Conservation (phyloP, 208 protist genomes). For the Trichomonas tenax region DNA sequence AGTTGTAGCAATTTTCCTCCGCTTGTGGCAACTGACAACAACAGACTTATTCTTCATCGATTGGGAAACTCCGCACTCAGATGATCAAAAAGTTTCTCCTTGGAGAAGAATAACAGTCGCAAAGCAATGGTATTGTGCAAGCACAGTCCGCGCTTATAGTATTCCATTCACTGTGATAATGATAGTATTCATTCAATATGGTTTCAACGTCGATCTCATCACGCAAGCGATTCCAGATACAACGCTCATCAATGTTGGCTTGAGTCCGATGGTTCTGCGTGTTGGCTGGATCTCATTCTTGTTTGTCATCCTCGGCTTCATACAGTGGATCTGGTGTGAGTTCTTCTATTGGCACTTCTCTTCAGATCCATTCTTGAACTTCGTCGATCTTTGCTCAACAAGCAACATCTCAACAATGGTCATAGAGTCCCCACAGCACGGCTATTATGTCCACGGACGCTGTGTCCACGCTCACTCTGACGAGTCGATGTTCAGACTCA, state of each 20-base stretch:
- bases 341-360: background rate
- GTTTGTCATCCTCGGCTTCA: background rate
- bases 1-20: background rate
- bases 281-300: background rate
- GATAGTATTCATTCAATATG: background rate
- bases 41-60: background rate
- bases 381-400: background rate
- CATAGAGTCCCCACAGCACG: background rate
- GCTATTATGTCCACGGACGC: background rate
- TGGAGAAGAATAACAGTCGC: conserved; percentile 3
- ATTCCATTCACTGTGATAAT: background rate
- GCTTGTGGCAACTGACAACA: background rate
- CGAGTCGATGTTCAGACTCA: background rate
- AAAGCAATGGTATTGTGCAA: background rate
- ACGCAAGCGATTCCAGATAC: background rate
- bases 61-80: background rate
- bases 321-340: background rate
- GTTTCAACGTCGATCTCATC: background rate
- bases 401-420: background rate
- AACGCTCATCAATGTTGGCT: background rate
- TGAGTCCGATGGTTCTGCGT: background rate
- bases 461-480: background rate
- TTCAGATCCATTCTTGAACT: background rate
- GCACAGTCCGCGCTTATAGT: background rate
- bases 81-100: background rate